A percentile compares a stretch with the other conserved stretches of the same genome.
These are phyloP conservation scores for Camellia granthamiana DNA, from an alignment of 148 eudicot species.

Conservation along the genomic window DNA sequence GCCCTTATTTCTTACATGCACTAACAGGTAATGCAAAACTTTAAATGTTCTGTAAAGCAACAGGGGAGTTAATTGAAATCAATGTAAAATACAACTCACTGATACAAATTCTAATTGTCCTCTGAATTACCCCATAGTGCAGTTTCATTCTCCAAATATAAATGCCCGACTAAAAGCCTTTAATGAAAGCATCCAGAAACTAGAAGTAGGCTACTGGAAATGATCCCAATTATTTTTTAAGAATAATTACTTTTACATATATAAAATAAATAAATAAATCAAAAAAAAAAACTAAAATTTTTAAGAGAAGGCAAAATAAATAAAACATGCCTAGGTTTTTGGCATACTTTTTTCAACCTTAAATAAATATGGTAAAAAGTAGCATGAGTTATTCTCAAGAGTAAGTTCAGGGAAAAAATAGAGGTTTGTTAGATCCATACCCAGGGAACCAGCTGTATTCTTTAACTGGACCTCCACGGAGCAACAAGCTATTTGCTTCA, in stretches of 20 bases:
- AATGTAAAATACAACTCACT: background rate
- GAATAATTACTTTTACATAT: too few relatives aligned
- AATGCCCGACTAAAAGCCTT: background rate
- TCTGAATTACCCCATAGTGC: background rate
- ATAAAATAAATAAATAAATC: too few relatives aligned
- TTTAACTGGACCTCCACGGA: constrained; percentile 57
- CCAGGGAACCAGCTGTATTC: constrained; percentile 99
- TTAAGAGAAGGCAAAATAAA: background rate
- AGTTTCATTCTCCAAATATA: background rate
- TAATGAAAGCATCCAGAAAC: background rate
- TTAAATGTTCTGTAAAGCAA: background rate
- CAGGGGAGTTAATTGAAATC: background rate
- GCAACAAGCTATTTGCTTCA: constrained; percentile 64
- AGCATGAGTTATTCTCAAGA: background rate
- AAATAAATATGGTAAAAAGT: background rate
- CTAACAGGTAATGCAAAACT: background rate
- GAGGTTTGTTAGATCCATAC: constrained; percentile 40
- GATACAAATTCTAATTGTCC: background rate
- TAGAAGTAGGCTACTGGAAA: background rate
- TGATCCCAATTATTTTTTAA: background rate
- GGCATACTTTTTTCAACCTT: background rate
- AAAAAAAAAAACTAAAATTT: too few relatives aligned
- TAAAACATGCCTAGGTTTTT: constrained; percentile 1
- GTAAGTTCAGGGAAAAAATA: background rate
- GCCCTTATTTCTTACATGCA: background rate